Evolutionary conservation across 1,284 basidiomycete species (phyloP), one percentile per base, ranked within the genome.

Genomic region (Cutaneotrichosporon sp.): DNA sequence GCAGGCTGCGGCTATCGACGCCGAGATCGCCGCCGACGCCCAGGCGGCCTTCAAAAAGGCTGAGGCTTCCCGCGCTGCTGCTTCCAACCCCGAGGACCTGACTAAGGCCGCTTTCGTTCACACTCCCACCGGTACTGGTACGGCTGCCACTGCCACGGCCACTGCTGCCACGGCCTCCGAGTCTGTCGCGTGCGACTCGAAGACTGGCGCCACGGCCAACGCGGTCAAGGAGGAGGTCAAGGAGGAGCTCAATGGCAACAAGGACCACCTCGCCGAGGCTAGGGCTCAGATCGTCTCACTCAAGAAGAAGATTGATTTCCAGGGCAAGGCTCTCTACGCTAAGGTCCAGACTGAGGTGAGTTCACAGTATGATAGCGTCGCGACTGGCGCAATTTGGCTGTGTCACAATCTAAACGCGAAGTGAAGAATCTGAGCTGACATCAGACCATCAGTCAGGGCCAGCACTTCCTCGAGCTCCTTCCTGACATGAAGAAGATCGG

Each of bases 311-410:
- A 52, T 71, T 22, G 61, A 65, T 39, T 52, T 64, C 53, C 56
- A 62, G 43, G 68, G 67, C 27, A 64, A 63, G 49, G 58, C 56
- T 25, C 60, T 62, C 3, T 54, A 58, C 24, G 53, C 64, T 47
- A 54, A 55, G 14, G 52, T 64, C 20, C 60, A 61, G 51, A n/a
- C 37, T 41, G 62, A 68, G 63, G 66, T 71, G 29, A 59, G 63
- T 60, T 22, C 14, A 5, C 8, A 5, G 14, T n/a, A n/a, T n/a
- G n/a, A n/a, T n/a, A n/a, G n/a, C n/a, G n/a, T n/a, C n/a, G n/a
- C n/a, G n/a, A n/a, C n/a, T n/a, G n/a, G n/a, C n/a, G n/a, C n/a
- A n/a, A n/a, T n/a, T n/a, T n/a, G n/a, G n/a, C n/a, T n/a, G n/a
- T n/a, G n/a, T n/a, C n/a, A n/a, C n/a, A n/a, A n/a, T n/a, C n/a